Evolutionary conservation across 179 eudicot genomes (phyloP), one percentile per base, ranked within the genome.

Genomic region (Amaranthus tricolor): DNA sequence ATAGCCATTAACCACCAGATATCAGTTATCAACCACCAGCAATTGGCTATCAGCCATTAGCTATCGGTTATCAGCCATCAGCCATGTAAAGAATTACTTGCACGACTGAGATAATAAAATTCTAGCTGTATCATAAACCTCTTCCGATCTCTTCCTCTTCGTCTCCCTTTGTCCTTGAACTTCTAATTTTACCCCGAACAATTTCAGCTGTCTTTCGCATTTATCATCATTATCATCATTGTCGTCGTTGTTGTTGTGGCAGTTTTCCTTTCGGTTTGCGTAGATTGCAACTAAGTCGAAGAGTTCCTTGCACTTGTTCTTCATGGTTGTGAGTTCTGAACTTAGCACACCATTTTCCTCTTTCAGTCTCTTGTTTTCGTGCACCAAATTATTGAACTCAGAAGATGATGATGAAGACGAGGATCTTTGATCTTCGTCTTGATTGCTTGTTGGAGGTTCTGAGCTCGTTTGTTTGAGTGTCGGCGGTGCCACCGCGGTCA

Each of bases 111-210:
- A 80, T 40, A 81, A 56, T 17, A 76, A 50, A 71, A 74, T 66
- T 55, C 81, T 82, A 50, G 81, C 80, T 55, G 67, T 79, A 60
- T 80, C 79, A 74, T 75, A 79, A 21, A 82, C 73, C 68, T 79
- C 82, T 21, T 44, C 84, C 16, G 73, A 76, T 70, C 77, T 85
- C 79, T 82, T 85, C 84, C 80, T 83, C 80, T 83, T 87, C n/a
- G 76, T 72, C 21, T 80, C 90, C n/a, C 58, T 56, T 16, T 60
- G 74, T 57, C 82, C 84, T 43, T 74, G 74, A 52, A 86, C 88
- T 60, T 84, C 85, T 85, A 94, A 81, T 70, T 90, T 89, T 73
- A 94, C 98, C 5, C 98, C 97, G 82, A 94, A 94, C 78, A 94
- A 52, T 91, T 80, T 92, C 7, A 91, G 93, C 75, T 87, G 76